Percentiles rank a stretch among this genome's conserved stretches.
Conservation (phyloP, 371 early-diverging fungal species). For the Mucor irregularis region DNA sequence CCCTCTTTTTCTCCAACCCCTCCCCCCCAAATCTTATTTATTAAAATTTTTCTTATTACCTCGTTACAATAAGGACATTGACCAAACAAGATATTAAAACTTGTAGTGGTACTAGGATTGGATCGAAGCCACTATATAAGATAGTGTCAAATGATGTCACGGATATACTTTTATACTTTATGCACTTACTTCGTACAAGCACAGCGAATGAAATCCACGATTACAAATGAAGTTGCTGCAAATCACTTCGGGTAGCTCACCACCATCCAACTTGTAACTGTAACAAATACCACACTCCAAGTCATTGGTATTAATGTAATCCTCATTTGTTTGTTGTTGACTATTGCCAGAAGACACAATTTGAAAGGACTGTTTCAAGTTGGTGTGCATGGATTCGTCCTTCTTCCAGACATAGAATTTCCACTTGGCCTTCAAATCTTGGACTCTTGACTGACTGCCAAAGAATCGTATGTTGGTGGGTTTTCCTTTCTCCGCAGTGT, state of each 20-base stretch:
- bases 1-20: not conserved
- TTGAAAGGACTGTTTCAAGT: slow-evolving; percentile 6
- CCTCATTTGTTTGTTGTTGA: slow-evolving; percentile 2
- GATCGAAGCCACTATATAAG: slow-evolving; percentile 37
- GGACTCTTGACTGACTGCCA: slow-evolving; percentile 37
- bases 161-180: not conserved
- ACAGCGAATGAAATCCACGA: slow-evolving; percentile 42
- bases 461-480: slow-evolving; percentile 36
- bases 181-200: slow-evolving; percentile 35
- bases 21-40: no score
- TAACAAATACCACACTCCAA: slow-evolving; percentile 50
- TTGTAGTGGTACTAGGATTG: slow-evolving; percentile 34
- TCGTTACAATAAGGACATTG: slow-evolving; percentile 48
- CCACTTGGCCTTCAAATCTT: slow-evolving; percentile 28
- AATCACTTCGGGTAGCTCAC: slow-evolving; percentile 30
- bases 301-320: slow-evolving; percentile 18
- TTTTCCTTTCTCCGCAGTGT: slow-evolving; percentile 14
- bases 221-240: slow-evolving; percentile 36
- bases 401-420: slow-evolving; percentile 15
- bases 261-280: slow-evolving; percentile 33
- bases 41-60: slow-evolving; percentile 22
- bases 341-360: slow-evolving; percentile 1
- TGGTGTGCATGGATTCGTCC: not conserved
- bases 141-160: not conserved
- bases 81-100: slow-evolving; percentile 46